Percentiles rank a stretch among this genome's conserved stretches.
These are phyloP conservation scores for Zygoascus meyerae DNA, from an alignment of 1,139 yeast species.

Conservation along the genomic window DNA sequence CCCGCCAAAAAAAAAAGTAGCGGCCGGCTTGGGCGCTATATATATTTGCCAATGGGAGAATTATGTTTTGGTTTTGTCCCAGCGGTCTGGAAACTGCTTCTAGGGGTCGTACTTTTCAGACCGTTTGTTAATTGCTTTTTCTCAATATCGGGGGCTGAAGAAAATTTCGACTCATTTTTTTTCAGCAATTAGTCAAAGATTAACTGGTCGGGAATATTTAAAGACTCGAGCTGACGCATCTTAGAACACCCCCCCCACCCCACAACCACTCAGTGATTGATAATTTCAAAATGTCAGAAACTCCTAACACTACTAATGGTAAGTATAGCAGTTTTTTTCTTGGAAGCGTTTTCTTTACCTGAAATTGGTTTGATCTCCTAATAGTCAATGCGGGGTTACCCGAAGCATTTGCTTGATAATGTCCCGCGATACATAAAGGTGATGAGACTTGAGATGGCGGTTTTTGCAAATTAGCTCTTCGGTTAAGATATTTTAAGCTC, in stretches of 20 bases:
- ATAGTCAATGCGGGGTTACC: too few relatives aligned
- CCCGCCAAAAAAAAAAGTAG: too few relatives aligned
- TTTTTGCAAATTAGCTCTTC: too few relatives aligned
- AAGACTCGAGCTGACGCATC: neutral
- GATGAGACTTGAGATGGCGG: too few relatives aligned
- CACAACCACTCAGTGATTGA: neutral
- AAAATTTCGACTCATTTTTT: neutral
- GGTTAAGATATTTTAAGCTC: too few relatives aligned
- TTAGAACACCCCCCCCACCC: neutral
- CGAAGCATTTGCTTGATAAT: too few relatives aligned
- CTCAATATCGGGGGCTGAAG: neutral
- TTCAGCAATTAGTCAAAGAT: slow-evolving; percentile 7
- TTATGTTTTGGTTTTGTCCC: slow-evolving; percentile 6
- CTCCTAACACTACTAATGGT: slow-evolving; percentile 5
- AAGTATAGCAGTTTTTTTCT: neutral
- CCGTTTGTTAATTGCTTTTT: neutral
- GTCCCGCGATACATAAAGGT: too few relatives aligned
- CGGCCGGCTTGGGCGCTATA: too few relatives aligned
- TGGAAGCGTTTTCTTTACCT: neutral
- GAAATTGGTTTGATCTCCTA: neutral
- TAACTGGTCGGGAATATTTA: slow-evolving; percentile 1
- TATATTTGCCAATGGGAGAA: too few relatives aligned
- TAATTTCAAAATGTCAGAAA: slow-evolving; percentile 4
- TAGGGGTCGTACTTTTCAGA: neutral
- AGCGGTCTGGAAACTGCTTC: slow-evolving; percentile 1